phyloP scores from a whole-genome alignment of 2,329 filamentous ascomycete genomes.

The Spiromastix sp. region DNA sequence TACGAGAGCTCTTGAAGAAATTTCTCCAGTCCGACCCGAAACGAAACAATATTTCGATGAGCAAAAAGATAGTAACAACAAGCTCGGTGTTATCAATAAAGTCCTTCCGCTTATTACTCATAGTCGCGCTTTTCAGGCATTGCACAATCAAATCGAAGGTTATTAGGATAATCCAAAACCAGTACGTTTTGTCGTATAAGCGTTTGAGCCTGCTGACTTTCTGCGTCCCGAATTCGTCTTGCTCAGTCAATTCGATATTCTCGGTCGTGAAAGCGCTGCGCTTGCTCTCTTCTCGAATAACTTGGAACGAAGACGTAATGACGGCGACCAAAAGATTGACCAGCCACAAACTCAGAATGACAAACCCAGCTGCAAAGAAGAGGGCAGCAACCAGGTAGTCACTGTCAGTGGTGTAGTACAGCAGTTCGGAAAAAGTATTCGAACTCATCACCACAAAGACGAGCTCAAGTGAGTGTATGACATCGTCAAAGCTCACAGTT shows the following conservation, averaged over 20 bases:
- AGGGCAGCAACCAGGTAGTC: conserved; percentile 81
- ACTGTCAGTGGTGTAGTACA: conserved; percentile 86
- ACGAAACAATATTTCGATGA: conserved; percentile 72
- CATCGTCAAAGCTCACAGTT: conserved; percentile 92
- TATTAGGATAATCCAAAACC: conserved; percentile 74
- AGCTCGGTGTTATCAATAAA: conserved; percentile 68
- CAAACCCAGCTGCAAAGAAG: conserved; percentile 61
- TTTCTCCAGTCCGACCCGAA: conserved; percentile 68
- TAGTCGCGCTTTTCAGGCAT: conserved; percentile 63
- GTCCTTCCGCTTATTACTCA: conserved; percentile 49
- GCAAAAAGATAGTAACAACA: conserved; percentile 64
- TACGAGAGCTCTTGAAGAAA: conserved; percentile 64
- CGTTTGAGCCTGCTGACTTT: conserved; percentile 49
- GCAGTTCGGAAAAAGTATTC: conserved; percentile 89
- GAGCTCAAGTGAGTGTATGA: conserved; percentile 79
- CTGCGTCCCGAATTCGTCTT: conserved; percentile 23
- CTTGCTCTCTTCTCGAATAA: conserved; percentile 93
- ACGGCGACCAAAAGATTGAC: conserved; percentile 91
- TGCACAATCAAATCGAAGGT: conserved; percentile 70
- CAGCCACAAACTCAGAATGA: conserved; percentile 93
- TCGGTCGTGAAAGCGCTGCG: conserved; percentile 83
- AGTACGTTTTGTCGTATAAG: conserved; percentile 61
- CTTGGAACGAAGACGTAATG: conserved; percentile 96
- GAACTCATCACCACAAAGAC: conserved; percentile 98
- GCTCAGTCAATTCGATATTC: conserved; percentile 43